phyloP scores from a whole-genome alignment of 371 early-diverging fungal genomes.

The Circinella minor region DNA sequence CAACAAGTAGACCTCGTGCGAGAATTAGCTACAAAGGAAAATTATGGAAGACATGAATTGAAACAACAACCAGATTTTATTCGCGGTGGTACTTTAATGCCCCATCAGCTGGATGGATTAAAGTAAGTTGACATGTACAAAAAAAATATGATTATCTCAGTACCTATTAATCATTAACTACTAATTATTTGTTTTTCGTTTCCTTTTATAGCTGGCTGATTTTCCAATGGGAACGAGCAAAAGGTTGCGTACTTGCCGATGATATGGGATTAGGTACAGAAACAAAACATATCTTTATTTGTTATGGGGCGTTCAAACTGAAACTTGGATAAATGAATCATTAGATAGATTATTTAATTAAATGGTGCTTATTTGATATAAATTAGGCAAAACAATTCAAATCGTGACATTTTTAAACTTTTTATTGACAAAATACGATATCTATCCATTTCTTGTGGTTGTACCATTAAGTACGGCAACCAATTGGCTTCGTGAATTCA shows the following conservation, averaged over 20 bases:
- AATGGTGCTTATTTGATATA: background rate
- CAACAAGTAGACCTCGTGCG: conserved; percentile 39
- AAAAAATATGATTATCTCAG: background rate
- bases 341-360: background rate
- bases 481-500: conserved; percentile 87
- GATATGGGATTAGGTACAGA: conserved; percentile 90
- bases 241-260: conserved; percentile 88
- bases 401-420: conserved; percentile 74
- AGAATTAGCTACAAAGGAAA: conserved; percentile 30
- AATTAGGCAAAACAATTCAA: conserved; percentile 85
- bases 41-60: conserved; percentile 47
- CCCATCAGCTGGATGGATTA: conserved; percentile 87
- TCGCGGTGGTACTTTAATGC: conserved; percentile 69
- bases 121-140: conserved; percentile 54
- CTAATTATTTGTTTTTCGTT: background rate
- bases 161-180: conserved; percentile 8
- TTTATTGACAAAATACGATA: conserved; percentile 50
- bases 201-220: conserved; percentile 66
- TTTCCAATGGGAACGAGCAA: conserved; percentile 67
- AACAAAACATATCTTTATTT: conserved; percentile 49
- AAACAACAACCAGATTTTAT: conserved; percentile 70
- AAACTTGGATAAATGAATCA: too few species aligned
- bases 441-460: conserved; percentile 85
- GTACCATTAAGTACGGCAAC: conserved; percentile 81
- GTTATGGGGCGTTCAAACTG: background rate